These are phyloP conservation scores for Andrographis paniculata DNA, from an alignment of 305 asterid species.

Conservation along the genomic window DNA sequence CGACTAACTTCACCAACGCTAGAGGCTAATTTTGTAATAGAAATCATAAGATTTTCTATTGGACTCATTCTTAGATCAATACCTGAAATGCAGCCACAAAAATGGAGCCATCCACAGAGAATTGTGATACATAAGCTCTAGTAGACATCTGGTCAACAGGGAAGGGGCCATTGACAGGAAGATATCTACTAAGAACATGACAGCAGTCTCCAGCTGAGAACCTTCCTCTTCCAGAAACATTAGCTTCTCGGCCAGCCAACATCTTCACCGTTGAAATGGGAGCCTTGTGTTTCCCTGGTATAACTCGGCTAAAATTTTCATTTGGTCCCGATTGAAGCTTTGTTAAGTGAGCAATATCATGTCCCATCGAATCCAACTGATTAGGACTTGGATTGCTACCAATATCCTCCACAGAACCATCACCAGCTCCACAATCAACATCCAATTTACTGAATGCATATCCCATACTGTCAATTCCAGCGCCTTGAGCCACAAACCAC, in stretches of 20 bases:
- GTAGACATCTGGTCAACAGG: slow-evolving; percentile 82
- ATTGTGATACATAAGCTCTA: slow-evolving; percentile 81
- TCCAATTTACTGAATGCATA: slow-evolving; percentile 63
- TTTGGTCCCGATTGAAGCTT: slow-evolving; percentile 60
- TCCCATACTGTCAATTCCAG: slow-evolving; percentile 44
- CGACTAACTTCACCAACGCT: no score
- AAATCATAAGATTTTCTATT: no score
- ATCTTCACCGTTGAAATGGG: slow-evolving; percentile 57
- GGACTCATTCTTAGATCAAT: background rate
- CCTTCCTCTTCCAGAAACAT: slow-evolving; percentile 57
- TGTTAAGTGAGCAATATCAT: slow-evolving; percentile 69
- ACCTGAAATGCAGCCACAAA: slow-evolving; percentile 94
- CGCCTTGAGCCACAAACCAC: slow-evolving; percentile 24
- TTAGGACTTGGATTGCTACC: slow-evolving; percentile 18
- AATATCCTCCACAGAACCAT: slow-evolving; percentile 36
- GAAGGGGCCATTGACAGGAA: slow-evolving; percentile 65
- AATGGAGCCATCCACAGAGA: slow-evolving; percentile 75
- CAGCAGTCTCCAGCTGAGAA: slow-evolving; percentile 66
- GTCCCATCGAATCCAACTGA: slow-evolving; percentile 23
- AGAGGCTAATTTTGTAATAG: no score
- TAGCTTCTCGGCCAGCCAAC: slow-evolving; percentile 77
- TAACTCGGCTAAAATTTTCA: slow-evolving; percentile 28
- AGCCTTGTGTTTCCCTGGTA: slow-evolving; percentile 40
- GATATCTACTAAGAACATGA: slow-evolving; percentile 57
- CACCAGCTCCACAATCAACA: slow-evolving; percentile 35